These are phyloP conservation scores for Xylaria polymorpha DNA, from an alignment of 2,329 filamentous ascomycete species.

Conservation along the genomic window DNA sequence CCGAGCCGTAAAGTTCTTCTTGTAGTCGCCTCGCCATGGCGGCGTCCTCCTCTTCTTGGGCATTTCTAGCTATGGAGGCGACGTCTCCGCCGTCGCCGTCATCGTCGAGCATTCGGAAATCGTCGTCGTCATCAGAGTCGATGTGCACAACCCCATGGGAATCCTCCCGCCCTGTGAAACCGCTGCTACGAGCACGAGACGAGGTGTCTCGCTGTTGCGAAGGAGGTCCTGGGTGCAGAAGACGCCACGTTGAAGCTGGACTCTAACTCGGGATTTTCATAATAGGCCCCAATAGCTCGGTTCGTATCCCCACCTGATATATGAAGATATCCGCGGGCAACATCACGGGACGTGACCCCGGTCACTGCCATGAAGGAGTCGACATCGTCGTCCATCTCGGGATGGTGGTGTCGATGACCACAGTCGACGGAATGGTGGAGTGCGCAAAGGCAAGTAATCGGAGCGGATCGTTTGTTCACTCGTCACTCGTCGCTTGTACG, in stretches of 20 bases:
- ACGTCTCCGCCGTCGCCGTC: slow-evolving; percentile 56
- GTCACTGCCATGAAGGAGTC: slow-evolving; percentile 86
- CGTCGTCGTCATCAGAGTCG: slow-evolving; percentile 65
- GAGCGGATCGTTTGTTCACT: slow-evolving; percentile 1
- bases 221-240: slow-evolving; percentile 52
- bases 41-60: slow-evolving; percentile 85
- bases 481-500: slow-evolving; percentile 10
- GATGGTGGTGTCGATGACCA: neutral
- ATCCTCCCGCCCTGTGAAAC: slow-evolving; percentile 60
- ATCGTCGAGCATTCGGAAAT: slow-evolving; percentile 32
- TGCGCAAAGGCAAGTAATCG: neutral
- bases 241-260: slow-evolving; percentile 57
- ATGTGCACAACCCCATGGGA: slow-evolving; percentile 75
- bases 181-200: slow-evolving; percentile 36
- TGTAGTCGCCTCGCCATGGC: slow-evolving; percentile 92
- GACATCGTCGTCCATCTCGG: slow-evolving; percentile 77
- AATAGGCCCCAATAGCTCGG: slow-evolving; percentile 90
- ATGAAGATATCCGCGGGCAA: slow-evolving; percentile 84
- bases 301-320: slow-evolving; percentile 86
- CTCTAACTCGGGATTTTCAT: slow-evolving; percentile 83
- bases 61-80: slow-evolving; percentile 58
- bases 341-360: slow-evolving; percentile 71
- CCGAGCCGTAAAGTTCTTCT: slow-evolving; percentile 81
- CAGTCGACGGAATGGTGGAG: neutral
- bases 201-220: slow-evolving; percentile 52